Base-by-base conservation (phyloP, 2,329 filamentous ascomycete species). In the Pseudopyricularia javanii region DNA sequence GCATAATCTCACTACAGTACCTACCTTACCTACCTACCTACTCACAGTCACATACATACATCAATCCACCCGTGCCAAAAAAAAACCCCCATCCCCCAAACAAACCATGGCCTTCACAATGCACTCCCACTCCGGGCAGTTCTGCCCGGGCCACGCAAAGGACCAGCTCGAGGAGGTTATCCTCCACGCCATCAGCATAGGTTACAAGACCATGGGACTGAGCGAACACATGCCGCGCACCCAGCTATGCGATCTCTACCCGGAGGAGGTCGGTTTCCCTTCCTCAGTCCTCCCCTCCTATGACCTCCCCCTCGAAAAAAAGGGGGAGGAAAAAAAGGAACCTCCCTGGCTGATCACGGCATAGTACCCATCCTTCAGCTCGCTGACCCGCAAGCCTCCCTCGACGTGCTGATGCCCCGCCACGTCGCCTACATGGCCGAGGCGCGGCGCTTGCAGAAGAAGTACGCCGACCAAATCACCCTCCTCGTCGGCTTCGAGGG, bases 111-210 rank as follows among this genome's bases (percentile, higher is more conserved):
- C 91, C 2, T 95, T 95, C 72, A 94, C 93, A 4, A 94, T 97
- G 74, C 93, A 98, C 70, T 95, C 89, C 64, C 93, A 98, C 71
- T 97, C 93, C 35, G 93, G 93, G 57, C 88, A 98, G 67, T 98
- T 98, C 74, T 98, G 93, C 72, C 84, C 84, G 9, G 82, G 85
- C 60, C 93, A 98, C 72, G 93, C 93, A 50, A 82, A 85, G 64
- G 82, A 95, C 65, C 78, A 82, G 20, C 79, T 98, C 9, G 91
- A 97, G 67, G 83, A 89, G 58, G 80, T 97, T 49, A 74, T 97
- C 60, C 79, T 83, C 63, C 79, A 83, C 12, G 91, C 91, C 58
- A 88, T 97, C 59, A 69, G 75, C 49, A 76, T 85, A 56, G 84
- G 86, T 45, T 93, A 94, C 78, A 80, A 82, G 56, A 86, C 86